phyloP scores from a whole-genome alignment of 2,329 filamentous ascomycete species.

The Pochonia chlamydosporia region DNA sequence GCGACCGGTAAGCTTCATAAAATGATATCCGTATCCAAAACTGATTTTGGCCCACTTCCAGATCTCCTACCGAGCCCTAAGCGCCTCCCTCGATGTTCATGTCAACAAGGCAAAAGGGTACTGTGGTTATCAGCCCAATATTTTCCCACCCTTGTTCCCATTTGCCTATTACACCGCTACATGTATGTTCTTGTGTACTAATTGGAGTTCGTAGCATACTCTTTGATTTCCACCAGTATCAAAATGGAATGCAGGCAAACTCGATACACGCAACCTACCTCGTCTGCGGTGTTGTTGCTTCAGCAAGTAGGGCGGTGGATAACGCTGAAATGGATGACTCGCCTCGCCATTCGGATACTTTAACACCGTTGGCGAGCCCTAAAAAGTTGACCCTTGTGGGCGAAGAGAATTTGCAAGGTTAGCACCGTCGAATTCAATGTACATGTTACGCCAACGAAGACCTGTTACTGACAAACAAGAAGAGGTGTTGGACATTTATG shows the following conservation, averaged over 20 bases:
- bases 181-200: slow-evolving; percentile 10
- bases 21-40: neutral
- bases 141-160: neutral
- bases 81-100: slow-evolving; percentile 76
- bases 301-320: slow-evolving; percentile 23
- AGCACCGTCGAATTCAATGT: slow-evolving; percentile 13
- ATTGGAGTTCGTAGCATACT: slow-evolving; percentile 59
- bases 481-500: slow-evolving; percentile 65
- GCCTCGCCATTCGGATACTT: neutral
- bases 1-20: slow-evolving; percentile 52
- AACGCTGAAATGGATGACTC: slow-evolving; percentile 63
- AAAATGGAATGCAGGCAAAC: slow-evolving; percentile 75
- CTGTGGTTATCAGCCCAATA: slow-evolving; percentile 17
- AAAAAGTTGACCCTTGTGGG: slow-evolving; percentile 58
- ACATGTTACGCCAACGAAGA: neutral
- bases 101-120: slow-evolving; percentile 87
- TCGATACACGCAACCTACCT: slow-evolving; percentile 92
- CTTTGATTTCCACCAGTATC: slow-evolving; percentile 75
- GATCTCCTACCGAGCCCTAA: slow-evolving; percentile 84
- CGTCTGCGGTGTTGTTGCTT: slow-evolving; percentile 55
- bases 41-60: slow-evolving; percentile 27
- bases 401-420: slow-evolving; percentile 69
- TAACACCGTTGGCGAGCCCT: neutral
- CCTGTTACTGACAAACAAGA: slow-evolving; percentile 9
- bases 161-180: too few species aligned